Conservation (phyloP, 305 asterid genomes). For the Fraxinus velutina region DNA sequence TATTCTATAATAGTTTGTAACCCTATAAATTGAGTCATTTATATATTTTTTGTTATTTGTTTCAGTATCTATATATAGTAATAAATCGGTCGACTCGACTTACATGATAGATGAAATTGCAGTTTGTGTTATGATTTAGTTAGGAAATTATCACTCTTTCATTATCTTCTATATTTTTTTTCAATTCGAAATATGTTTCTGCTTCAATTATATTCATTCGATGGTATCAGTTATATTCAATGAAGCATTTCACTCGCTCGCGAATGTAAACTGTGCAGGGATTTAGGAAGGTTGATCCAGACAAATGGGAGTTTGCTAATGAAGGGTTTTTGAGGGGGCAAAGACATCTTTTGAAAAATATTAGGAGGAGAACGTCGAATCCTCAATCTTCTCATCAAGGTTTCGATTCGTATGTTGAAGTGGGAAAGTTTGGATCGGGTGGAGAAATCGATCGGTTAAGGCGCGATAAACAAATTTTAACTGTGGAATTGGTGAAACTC, state of each 20-base stretch:
- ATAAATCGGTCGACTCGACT: no score
- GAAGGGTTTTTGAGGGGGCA: slow-evolving; percentile 19
- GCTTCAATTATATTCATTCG: no score
- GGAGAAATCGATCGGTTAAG: slow-evolving; percentile 12
- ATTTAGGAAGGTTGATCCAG: slow-evolving; percentile 13
- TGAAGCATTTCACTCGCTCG: background rate
- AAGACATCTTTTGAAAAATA: slow-evolving; percentile 11
- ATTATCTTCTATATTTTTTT: no score
- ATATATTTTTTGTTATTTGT: no score
- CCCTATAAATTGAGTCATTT: no score
- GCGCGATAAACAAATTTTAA: background rate
- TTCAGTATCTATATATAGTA: no score
- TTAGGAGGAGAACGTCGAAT: background rate
- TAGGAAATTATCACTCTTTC: no score
- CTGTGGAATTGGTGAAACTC: slow-evolving; percentile 8
- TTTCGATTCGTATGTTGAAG: background rate
- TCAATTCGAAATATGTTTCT: no score
- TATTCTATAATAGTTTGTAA: no score
- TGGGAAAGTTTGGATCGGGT: slow-evolving; percentile 4
- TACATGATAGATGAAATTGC: no score
- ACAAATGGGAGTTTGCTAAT: slow-evolving; percentile 20
- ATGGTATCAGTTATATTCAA: background rate
- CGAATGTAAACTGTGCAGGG: slow-evolving; percentile 15
- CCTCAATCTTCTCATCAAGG: background rate
- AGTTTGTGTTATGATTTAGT: no score